These are phyloP conservation scores for Blastocystis sp. DNA, from an alignment of 352 stramenopile genomes.

Conservation along the genomic window DNA sequence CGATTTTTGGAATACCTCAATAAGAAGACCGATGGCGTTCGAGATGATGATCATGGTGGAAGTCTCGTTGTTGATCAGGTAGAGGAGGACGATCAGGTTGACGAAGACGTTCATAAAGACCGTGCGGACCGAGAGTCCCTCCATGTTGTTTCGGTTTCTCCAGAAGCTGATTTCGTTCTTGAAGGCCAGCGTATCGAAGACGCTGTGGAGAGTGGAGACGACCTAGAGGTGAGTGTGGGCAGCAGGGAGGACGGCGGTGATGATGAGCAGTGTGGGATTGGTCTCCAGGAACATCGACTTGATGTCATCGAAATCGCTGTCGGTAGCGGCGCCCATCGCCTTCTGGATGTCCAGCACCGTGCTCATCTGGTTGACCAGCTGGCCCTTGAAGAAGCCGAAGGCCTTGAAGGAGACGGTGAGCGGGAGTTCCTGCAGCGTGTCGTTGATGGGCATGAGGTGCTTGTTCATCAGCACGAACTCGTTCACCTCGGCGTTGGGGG, in stretches of 20 bases:
- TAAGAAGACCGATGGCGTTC: conserved; percentile 68
- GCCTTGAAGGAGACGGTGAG: conserved; percentile 79
- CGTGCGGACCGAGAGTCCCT: conserved; percentile 84
- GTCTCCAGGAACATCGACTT: conserved; percentile 92
- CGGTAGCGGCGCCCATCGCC: conserved; percentile 79
- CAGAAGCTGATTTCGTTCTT: conserved; percentile 98
- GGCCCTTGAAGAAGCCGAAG: conserved; percentile 81
- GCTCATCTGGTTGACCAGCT: conserved; percentile 84
- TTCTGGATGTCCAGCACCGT: conserved; percentile 84
- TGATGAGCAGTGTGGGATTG: conserved; percentile 86
- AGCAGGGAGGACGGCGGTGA: conserved; percentile 71
- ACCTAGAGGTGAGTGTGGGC: conserved; percentile 67
- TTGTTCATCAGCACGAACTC: conserved; percentile 75
- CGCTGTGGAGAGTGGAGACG: conserved; percentile 88
- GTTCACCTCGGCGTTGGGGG: conserved; percentile 71
- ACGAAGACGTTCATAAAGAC: conserved; percentile 92
- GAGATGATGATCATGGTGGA: conserved; percentile 86
- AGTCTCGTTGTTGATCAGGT: conserved; percentile 91
- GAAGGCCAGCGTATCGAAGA: conserved; percentile 98
- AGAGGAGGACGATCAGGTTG: conserved; percentile 92
- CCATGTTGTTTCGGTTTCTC: conserved; percentile 90
- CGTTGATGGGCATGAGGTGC: conserved; percentile 80
- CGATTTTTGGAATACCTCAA: conserved; percentile 53
- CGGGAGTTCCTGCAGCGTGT: conserved; percentile 73
- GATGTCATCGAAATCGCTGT: conserved; percentile 82